Evolutionary conservation across 2,329 filamentous ascomycete genomes (phyloP).

Genomic region (Cryphonectria carpinicola): DNA sequence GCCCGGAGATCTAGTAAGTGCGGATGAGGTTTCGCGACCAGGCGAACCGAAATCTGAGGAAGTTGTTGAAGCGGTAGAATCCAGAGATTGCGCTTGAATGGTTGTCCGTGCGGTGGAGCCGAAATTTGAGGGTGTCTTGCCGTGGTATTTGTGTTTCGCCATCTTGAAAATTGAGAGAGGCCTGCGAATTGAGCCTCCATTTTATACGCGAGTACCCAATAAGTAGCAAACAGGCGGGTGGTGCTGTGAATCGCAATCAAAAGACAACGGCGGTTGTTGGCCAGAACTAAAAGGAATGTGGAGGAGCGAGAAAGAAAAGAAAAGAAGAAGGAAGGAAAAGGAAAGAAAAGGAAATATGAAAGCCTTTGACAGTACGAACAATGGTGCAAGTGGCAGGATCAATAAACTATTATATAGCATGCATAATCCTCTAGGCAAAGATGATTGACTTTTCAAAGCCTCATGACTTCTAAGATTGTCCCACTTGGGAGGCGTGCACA

Average conservation of each 20-base stretch:
- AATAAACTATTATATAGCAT: not conserved
- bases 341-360: not conserved
- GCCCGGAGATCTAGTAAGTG: not conserved
- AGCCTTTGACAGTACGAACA: not conserved
- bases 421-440: not conserved
- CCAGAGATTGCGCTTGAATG: not conserved
- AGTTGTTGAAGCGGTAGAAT: not conserved
- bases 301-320: not conserved
- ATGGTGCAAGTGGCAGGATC: not conserved
- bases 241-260: not conserved
- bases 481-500: not conserved
- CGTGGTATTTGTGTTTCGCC: not conserved
- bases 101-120: slow-evolving; percentile 2
- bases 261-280: not conserved
- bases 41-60: not conserved
- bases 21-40: not conserved
- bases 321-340: not conserved
- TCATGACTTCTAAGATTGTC: not conserved
- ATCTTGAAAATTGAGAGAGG: not conserved
- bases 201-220: not conserved
- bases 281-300: not conserved
- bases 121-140: slow-evolving; percentile 4
- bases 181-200: not conserved
- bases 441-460: not conserved
- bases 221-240: not conserved